phyloP scores from a whole-genome alignment of 169 alveolate species.

The Plasmodium chabaudi region DNA sequence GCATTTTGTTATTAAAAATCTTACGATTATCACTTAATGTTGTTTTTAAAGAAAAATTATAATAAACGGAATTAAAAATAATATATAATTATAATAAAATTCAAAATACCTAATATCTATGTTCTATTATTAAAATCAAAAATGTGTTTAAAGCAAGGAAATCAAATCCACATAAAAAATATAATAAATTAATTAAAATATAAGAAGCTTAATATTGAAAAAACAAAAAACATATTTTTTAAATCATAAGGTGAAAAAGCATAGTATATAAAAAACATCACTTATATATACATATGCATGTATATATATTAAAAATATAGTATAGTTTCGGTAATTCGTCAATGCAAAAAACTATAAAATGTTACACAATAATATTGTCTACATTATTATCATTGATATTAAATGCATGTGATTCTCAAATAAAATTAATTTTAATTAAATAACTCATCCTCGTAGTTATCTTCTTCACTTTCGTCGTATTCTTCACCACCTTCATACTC shows the following conservation, averaged over 20 bases:
- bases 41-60: constrained; percentile 1
- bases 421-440: constrained; percentile 10
- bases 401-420: neutral
- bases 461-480: constrained; percentile 34
- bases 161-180: constrained; percentile 2
- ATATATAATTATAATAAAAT: neutral
- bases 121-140: constrained; percentile 11
- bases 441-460: neutral
- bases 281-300: neutral
- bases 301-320: constrained; percentile 5
- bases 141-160: constrained; percentile 1
- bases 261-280: neutral
- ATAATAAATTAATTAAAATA: constrained; percentile 6
- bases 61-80: constrained; percentile 10
- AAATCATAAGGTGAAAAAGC: constrained; percentile 13
- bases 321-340: neutral
- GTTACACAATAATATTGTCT: neutral
- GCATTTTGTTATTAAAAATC: constrained; percentile 16
- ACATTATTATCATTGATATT: constrained; percentile 5
- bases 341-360: too few relatives aligned
- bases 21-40: constrained; percentile 16
- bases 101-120: neutral
- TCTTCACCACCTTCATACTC: constrained; percentile 24
- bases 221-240: constrained; percentile 8
- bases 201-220: constrained; percentile 16